Base-by-base conservation (phyloP, 140 eudicot species). In the Cichorium intybus region DNA sequence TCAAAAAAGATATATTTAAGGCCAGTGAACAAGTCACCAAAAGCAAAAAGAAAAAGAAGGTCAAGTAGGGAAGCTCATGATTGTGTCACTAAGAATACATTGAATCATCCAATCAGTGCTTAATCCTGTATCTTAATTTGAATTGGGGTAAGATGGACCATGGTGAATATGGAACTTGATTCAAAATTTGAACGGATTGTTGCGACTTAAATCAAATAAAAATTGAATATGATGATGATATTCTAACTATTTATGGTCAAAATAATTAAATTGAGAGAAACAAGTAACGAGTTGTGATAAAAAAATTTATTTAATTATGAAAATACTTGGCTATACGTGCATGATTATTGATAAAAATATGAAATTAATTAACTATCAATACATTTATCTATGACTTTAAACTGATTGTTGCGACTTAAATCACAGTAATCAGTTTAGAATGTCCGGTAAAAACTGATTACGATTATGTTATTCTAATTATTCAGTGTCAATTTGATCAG, bases 11-110 rank as follows among this genome's bases (percentile, higher is more conserved):
- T 76, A 84, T 76, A 84, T 84, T 59, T 88, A 79, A 75, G 87
- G 54, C 64, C 10, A 67, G 31, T 56, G 47, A 56, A 33, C 56
- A 50, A 5, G 70, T 66, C 29, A 74, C 29, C 53, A 58, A 75
- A 75, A 68, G 75, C 75, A 68, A 75, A 64, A 75, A 75, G 80
- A 29, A 75, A 68, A 75, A 64, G 72, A 52, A 33, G 69, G 56
- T 75, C 73, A 73, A 77, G 79, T 52, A 58, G 82, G 83, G 74
- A 71, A 66, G 74, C 62, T 84, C 75, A 85, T 88, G 76, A 83
- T 78, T 78, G 69, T 84, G 85, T 84, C 83, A 49, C 58, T 49
- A 77, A 60, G 74, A 52, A 45, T 69, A 39, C 76, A 29, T 16
- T 62, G 59, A 79, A 72, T 66, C 76, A 70, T 41, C 52, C 54